Conservation (phyloP, 2,329 filamentous ascomycete species). For the Dactylellina haptotyla region DNA sequence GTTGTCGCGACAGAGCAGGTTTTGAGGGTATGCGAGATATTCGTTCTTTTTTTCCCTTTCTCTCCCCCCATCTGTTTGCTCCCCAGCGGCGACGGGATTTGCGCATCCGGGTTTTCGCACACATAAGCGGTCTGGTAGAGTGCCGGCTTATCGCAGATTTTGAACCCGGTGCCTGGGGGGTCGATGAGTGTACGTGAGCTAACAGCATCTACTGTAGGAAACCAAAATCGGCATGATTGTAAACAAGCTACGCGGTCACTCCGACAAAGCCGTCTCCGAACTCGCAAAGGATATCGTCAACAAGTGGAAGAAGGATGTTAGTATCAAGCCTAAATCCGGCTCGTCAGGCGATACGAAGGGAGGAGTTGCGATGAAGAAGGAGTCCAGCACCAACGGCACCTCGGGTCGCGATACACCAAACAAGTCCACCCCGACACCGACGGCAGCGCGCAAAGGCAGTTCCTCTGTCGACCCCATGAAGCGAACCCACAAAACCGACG, state of each 20-base stretch:
- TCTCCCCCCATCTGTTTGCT: too few relatives aligned
- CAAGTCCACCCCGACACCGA: slow-evolving; percentile 39
- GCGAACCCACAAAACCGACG: slow-evolving; percentile 83
- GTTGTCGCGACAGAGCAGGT: slow-evolving; percentile 88
- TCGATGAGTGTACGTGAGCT: background rate
- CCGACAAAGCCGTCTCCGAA: slow-evolving; percentile 81
- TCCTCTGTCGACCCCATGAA: slow-evolving; percentile 76
- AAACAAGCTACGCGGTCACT: slow-evolving; percentile 79
- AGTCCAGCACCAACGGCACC: slow-evolving; percentile 43
- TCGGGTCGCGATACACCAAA: slow-evolving; percentile 56
- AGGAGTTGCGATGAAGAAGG: slow-evolving; percentile 58
- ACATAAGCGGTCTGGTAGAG: too few relatives aligned
- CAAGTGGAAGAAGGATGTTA: slow-evolving; percentile 86
- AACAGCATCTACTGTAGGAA: slow-evolving; percentile 64
- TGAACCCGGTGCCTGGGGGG: too few relatives aligned
- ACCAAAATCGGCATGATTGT: slow-evolving; percentile 93
- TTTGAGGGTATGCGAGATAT: slow-evolving; percentile 71
- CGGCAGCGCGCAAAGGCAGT: background rate
- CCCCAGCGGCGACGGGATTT: too few relatives aligned
- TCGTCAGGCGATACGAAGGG: slow-evolving; percentile 66
- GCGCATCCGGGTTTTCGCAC: too few relatives aligned
- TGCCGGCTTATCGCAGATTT: background rate
- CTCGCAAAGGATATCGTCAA: slow-evolving; percentile 83
- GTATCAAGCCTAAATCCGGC: slow-evolving; percentile 62
- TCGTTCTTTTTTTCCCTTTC: background rate